These are phyloP conservation scores for Gremmenia infestans DNA, from an alignment of 2,329 filamentous ascomycete species.

Conservation along the genomic window DNA sequence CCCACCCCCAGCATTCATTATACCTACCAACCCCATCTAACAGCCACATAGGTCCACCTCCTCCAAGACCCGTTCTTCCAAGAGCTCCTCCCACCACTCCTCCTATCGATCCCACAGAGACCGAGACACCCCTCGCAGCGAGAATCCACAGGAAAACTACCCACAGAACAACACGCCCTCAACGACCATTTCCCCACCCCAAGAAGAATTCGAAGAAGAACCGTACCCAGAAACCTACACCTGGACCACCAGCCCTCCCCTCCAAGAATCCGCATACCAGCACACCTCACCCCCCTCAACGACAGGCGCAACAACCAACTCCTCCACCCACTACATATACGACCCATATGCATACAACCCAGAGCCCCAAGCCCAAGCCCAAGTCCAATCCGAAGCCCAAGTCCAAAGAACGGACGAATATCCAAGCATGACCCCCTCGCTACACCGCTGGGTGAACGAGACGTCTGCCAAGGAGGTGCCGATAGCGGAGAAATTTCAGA, in stretches of 20 bases:
- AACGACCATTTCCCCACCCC: neutral
- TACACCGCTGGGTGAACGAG: conserved; percentile 1
- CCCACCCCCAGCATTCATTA: neutral
- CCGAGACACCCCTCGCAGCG: neutral
- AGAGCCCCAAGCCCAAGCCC: no score
- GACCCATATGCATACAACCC: no score
- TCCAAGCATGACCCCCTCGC: neutral
- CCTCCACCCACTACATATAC: no score
- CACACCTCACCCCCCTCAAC: no score
- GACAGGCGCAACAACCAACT: no score
- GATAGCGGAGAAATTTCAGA: conserved; percentile 2
- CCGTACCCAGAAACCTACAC: neutral
- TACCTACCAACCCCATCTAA: neutral
- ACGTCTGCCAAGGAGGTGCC: conserved; percentile 1
- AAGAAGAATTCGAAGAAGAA: neutral
- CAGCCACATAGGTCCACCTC: neutral
- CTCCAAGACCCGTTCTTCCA: neutral
- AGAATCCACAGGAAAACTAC: neutral
- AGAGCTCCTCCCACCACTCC: neutral
- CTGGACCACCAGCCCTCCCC: neutral
- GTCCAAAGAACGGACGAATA: neutral
- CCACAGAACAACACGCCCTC: neutral
- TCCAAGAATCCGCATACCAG: neutral
- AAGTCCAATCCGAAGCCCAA: no score
- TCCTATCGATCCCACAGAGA: neutral